These are phyloP conservation scores for Scheffersomyces illinoinensis DNA, from an alignment of 1,139 yeast genomes.

Conservation along the genomic window DNA sequence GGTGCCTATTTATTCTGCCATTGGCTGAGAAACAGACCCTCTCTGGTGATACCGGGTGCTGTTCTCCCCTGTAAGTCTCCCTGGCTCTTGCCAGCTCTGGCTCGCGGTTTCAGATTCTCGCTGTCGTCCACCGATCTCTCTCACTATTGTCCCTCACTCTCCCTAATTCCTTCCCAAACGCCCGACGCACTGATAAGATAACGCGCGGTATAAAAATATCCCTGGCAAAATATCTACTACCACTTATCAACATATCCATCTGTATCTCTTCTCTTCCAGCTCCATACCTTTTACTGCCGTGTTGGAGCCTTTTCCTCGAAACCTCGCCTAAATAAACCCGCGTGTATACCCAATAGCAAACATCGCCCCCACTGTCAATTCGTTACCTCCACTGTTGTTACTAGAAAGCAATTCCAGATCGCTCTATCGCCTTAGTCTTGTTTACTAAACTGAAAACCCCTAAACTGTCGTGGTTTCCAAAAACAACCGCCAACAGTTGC, in stretches of 20 bases:
- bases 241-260: background rate
- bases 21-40: background rate
- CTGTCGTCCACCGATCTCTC: background rate
- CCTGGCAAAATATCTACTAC: background rate
- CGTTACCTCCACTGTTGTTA: background rate
- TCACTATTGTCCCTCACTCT: background rate
- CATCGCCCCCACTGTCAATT: background rate
- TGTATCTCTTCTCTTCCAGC: background rate
- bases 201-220: background rate
- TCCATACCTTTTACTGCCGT: background rate
- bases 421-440: background rate
- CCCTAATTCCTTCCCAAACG: background rate
- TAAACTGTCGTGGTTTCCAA: background rate
- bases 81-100: background rate
- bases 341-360: background rate
- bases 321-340: background rate
- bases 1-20: background rate
- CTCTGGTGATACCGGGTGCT: too few relatives aligned
- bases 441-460: background rate
- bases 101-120: background rate
- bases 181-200: background rate
- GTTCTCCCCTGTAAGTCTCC: background rate
- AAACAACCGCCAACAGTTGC: background rate
- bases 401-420: background rate
- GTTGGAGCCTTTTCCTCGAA: background rate